These are phyloP conservation scores for Trifolium dubium DNA, from an alignment of 306 rosid genomes.

Conservation along the genomic window DNA sequence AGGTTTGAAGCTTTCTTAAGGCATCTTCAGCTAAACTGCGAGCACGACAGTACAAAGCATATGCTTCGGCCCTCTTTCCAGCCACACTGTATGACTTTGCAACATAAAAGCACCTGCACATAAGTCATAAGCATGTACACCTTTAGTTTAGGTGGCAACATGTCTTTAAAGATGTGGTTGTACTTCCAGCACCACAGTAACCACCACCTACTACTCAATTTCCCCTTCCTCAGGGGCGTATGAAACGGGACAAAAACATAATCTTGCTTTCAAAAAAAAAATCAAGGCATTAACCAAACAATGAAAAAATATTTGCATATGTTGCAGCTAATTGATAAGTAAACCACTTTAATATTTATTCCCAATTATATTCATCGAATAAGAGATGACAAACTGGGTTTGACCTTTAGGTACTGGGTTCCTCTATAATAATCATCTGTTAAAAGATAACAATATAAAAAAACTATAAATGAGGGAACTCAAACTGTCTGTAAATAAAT, in stretches of 20 bases:
- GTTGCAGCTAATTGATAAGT: constrained; percentile 3
- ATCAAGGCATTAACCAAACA: not conserved
- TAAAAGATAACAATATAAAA: constrained; percentile 8
- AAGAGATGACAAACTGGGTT: constrained; percentile 9
- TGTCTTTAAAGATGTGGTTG: constrained; percentile 16
- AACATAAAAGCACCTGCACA: constrained; percentile 83
- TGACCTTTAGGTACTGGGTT: constrained; percentile 22
- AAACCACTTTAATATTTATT: not conserved
- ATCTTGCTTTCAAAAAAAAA: not conserved
- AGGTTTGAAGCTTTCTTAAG: constrained; percentile 44
- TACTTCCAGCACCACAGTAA: constrained; percentile 8
- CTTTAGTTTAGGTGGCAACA: constrained; percentile 9
- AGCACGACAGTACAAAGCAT: constrained; percentile 77
- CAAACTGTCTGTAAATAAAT: not conserved
- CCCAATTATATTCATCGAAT: not conserved
- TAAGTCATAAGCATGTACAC: constrained; percentile 4
- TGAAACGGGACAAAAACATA: not conserved
- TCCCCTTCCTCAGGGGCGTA: not conserved
- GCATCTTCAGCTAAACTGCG: constrained; percentile 58
- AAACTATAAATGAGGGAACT: not conserved
- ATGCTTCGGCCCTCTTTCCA: constrained; percentile 91
- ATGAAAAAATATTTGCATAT: constrained; percentile 3
- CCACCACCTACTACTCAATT: constrained; percentile 1
- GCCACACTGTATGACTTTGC: constrained; percentile 92
- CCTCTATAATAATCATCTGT: not conserved